A percentile compares a stretch with the other conserved stretches of the same genome.
Conservation (phyloP, 257 asterid genomes). For the Nicotiana tomentosiformis region DNA sequence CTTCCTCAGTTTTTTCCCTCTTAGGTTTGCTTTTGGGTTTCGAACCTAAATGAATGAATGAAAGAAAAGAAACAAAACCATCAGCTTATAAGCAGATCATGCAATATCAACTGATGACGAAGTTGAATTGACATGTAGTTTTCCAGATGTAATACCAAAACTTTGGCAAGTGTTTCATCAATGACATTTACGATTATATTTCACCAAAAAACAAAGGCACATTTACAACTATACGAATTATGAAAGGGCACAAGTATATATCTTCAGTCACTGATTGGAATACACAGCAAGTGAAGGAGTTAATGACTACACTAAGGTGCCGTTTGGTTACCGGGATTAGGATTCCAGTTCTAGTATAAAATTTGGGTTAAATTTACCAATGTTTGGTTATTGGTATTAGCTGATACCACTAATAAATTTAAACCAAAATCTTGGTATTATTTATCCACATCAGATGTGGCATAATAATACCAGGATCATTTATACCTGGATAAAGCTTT, state of each 20-base stretch:
- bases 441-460: too few species aligned
- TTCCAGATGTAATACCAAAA: background rate
- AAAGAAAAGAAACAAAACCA: background rate
- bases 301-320: background rate
- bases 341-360: too few species aligned
- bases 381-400: too few species aligned
- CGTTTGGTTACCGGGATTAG: too few species aligned
- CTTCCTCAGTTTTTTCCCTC: conserved; percentile 89
- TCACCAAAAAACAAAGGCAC: background rate
- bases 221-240: background rate
- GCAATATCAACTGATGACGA: background rate
- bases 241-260: background rate
- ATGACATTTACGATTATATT: background rate
- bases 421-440: too few species aligned
- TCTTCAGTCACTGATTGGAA: background rate
- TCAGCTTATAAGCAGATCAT: background rate
- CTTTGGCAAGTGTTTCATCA: background rate
- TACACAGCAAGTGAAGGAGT: background rate
- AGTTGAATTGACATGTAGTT: background rate
- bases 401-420: too few species aligned
- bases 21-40: conserved; percentile 69
- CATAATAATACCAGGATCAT: too few species aligned
- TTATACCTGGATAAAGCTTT: too few species aligned
- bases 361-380: too few species aligned
- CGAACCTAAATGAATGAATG: conserved; percentile 40